Evolutionary conservation across 2,329 filamentous ascomycete species (phyloP).

Genomic region (Ophiostoma sp.): DNA sequence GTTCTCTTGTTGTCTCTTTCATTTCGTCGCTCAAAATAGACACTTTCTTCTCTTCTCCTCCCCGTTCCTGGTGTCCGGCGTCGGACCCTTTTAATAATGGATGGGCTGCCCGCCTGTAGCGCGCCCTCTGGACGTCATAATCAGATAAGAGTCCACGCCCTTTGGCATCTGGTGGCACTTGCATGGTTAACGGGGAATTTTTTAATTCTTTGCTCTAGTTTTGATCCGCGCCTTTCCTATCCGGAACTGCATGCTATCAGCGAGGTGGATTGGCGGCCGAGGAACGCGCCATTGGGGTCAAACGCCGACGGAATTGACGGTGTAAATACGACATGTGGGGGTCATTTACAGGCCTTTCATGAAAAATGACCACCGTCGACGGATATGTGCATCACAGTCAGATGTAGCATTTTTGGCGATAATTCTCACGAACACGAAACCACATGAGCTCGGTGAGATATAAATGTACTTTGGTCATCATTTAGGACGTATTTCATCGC

Average conservation of each 20-base stretch:
- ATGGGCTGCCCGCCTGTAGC: not conserved
- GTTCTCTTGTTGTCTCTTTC: not conserved
- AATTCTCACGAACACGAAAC: not conserved
- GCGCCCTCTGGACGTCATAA: constrained; percentile 11
- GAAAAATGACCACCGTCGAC: not conserved
- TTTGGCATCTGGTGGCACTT: not conserved
- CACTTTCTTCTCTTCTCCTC: not conserved
- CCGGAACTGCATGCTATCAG: not conserved
- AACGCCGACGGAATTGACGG: not conserved
- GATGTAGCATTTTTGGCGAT: not conserved
- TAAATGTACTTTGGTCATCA: not conserved
- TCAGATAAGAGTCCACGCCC: not conserved
- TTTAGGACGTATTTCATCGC: not conserved
- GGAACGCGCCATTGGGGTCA: not conserved
- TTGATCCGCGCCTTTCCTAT: not conserved
- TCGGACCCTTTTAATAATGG: not conserved
- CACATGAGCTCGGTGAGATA: not conserved
- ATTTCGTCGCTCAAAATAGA: not conserved
- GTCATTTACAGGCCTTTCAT: not conserved
- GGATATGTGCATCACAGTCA: not conserved
- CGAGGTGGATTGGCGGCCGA: not conserved
- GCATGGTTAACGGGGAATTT: not conserved
- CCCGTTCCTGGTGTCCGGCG: constrained; percentile 1
- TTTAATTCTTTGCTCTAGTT: not conserved
- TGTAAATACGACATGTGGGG: not conserved